Conservation (phyloP, 345 rosid genomes). For the Fremontodendron californicum region DNA sequence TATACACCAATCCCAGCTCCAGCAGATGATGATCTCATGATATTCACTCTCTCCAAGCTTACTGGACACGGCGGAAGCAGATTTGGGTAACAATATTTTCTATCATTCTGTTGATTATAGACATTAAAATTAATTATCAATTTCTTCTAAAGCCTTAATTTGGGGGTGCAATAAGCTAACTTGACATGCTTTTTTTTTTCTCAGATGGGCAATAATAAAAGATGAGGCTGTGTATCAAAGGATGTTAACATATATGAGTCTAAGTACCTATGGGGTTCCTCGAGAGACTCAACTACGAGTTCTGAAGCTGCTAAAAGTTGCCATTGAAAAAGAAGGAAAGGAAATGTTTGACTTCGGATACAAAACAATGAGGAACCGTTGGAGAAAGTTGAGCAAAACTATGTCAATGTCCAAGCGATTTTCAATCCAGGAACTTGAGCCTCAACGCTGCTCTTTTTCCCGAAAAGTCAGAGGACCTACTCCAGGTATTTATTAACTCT, state of each 20-base stretch:
- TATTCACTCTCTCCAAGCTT: conserved; percentile 62
- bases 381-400: conserved; percentile 31
- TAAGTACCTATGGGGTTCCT: conserved; percentile 52
- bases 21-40: conserved; percentile 39
- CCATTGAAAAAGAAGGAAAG: conserved; percentile 27
- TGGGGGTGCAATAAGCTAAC: neutral
- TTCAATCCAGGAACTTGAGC: conserved; percentile 37
- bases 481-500: conserved; percentile 28
- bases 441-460: conserved; percentile 41
- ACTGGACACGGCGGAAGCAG: conserved; percentile 79
- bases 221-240: conserved; percentile 48
- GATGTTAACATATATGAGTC: conserved; percentile 9
- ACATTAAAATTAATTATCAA: neutral
- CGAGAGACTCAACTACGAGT: conserved; percentile 51
- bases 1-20: conserved; percentile 53
- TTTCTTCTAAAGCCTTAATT: neutral
- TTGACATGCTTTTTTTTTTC: neutral
- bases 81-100: conserved; percentile 43
- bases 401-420: conserved; percentile 47
- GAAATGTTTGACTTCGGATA: conserved; percentile 47
- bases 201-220: conserved; percentile 63
- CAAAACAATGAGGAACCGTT: conserved; percentile 39
- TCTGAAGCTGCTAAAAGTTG: conserved; percentile 47
- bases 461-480: conserved; percentile 30
- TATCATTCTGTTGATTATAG: neutral